Evolutionary conservation across 495 filamentous ascomycete species (phyloP), one percentile per base, ranked within the genome.

Genomic region (Amphirosellinia nigrospora): DNA sequence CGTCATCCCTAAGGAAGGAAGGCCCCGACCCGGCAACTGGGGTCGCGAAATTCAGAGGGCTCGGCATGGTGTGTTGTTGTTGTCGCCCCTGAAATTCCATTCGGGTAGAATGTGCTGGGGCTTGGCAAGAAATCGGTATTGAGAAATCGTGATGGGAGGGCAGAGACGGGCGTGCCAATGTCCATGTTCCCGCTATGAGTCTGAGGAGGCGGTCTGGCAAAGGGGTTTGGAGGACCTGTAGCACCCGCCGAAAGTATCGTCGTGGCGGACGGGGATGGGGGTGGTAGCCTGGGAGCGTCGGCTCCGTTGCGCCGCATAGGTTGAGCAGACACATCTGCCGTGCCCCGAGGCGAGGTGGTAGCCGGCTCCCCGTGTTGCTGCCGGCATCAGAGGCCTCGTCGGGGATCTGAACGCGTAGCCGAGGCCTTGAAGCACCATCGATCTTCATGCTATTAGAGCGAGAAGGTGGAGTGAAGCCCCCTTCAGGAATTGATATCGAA

Each of bases 101-200:
- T 97, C 94, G 0, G 89, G 79, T 97, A 98, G 81, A 98, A 98
- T 70, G 87, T 92, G 64, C 89, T 93, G 3, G 96, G 96, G 50
- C 91, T 94, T 1, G 96, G 94, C 26, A 98, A 85, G 38, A 96
- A 88, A 9, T 91, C 91, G 72, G 93, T 91, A 34, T 89, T 90
- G 53, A 97, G 89, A 78, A 98, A 98, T 30, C 94, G 88, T 59
- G 92, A 96, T 2, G 96, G 96, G 9, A 99, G 85, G 3, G 96
- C 95, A n/a, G 95, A 98, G n/a, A 97, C 94, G 0, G 96, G 96
- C 4, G 96, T 98, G 73, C 98, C 94, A 70, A 94, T 94, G 71
- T 93, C 91, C 77, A 92, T 92, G 66, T 87, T 89, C 63, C 82
- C 87, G 65, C 84, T 89, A 71, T 86, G 89, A 48, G 87, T 77